Evolutionary conservation across 441 rosid genomes (phyloP).

Genomic region (Populus trichocarpa): DNA sequence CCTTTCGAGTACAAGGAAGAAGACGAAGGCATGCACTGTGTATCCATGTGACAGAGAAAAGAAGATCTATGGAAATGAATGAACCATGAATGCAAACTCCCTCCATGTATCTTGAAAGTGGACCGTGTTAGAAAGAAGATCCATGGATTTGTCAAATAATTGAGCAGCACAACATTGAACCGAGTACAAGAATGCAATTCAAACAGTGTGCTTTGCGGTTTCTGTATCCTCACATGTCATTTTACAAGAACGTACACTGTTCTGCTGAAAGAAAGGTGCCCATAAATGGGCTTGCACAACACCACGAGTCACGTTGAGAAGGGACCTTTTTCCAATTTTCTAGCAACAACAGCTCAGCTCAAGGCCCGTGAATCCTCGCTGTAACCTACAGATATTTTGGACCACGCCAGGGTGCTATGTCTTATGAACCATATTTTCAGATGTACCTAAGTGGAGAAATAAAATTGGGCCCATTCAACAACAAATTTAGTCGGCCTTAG

Average conservation of each 20-base stretch:
- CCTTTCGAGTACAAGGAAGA: constrained; percentile 18
- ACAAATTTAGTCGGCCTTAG: neutral
- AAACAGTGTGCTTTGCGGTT: neutral
- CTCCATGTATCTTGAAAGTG: constrained; percentile 36
- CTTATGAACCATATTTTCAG: too few relatives aligned
- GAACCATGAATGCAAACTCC: constrained; percentile 19
- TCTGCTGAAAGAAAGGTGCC: neutral
- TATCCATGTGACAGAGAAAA: constrained; percentile 18
- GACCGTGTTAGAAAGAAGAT: constrained; percentile 10
- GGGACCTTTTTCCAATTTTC: neutral
- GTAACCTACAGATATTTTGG: too few relatives aligned
- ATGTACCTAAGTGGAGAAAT: too few relatives aligned
- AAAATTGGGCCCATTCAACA: neutral
- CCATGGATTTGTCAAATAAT: neutral
- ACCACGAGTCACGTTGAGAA: neutral
- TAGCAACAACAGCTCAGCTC: too few relatives aligned
- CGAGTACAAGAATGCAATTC: neutral
- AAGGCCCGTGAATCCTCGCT: neutral
- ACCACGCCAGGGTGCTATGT: too few relatives aligned
- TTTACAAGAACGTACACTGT: neutral
- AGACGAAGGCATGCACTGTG: constrained; percentile 15
- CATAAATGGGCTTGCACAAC: too few relatives aligned
- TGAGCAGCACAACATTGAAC: too few relatives aligned
- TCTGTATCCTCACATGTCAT: neutral
- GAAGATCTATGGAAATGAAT: constrained; percentile 14